A percentile compares a stretch with the other conserved stretches of the same genome.
Evolutionary conservation across 495 filamentous ascomycete genomes (phyloP).

Genomic region (Bacidia rubella): DNA sequence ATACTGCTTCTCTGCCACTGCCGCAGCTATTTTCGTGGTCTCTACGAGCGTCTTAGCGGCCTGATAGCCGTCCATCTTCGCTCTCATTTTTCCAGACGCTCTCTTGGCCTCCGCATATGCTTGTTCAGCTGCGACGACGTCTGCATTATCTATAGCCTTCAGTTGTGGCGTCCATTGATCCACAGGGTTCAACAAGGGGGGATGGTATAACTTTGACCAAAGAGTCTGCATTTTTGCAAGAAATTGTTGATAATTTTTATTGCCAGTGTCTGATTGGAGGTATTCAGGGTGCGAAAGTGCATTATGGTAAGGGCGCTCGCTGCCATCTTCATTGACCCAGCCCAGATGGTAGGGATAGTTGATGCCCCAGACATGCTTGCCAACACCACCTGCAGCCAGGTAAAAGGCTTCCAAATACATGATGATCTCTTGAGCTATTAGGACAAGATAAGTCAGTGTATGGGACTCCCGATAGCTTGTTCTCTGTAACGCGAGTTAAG

Average conservation of each 20-base stretch:
- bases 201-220: neutral
- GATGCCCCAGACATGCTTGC: neutral
- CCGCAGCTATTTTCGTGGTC: neutral
- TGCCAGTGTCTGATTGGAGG: neutral
- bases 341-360: neutral
- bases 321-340: neutral
- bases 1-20: neutral
- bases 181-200: neutral
- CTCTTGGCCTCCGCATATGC: neutral
- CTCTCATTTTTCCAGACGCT: neutral
- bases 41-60: neutral
- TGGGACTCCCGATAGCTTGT: neutral
- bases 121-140: neutral
- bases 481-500: neutral
- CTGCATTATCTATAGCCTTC: neutral
- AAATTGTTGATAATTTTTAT: neutral
- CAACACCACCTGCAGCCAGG: neutral
- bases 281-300: neutral
- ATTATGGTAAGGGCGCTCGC: neutral
- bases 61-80: neutral
- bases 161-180: neutral
- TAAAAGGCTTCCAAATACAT: neutral
- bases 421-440: neutral
- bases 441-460: neutral
- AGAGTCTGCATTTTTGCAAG: neutral